These are phyloP conservation scores for Aspergillus transmontanensis DNA, from an alignment of 2,329 filamentous ascomycete genomes.

Conservation along the genomic window DNA sequence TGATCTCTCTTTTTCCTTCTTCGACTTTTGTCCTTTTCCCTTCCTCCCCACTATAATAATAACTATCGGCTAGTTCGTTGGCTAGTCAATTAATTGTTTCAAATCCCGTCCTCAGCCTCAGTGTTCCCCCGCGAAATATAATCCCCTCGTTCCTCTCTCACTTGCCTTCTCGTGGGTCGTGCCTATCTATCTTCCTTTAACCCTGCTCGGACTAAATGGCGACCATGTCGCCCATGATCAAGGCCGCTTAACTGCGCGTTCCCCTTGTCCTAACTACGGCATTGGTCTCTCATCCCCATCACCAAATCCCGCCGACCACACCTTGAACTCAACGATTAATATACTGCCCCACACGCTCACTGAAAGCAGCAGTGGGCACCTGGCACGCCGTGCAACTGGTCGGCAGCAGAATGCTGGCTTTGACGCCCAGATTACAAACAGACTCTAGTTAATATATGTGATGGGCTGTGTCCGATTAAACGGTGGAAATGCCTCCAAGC, in stretches of 20 bases:
- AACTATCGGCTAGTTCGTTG: neutral
- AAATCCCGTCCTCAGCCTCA: neutral
- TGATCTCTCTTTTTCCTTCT: neutral
- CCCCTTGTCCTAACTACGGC: neutral
- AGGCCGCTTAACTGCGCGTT: neutral
- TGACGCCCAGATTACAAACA: constrained; percentile 11
- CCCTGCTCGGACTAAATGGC: neutral
- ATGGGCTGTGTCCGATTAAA: constrained; percentile 13
- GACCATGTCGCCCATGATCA: neutral
- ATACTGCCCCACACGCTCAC: neutral
- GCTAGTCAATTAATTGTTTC: neutral
- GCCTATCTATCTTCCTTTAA: neutral
- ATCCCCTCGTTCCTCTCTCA: neutral
- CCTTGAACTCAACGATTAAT: neutral
- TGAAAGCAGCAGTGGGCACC: neutral
- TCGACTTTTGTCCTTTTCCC: neutral
- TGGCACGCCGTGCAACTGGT: neutral
- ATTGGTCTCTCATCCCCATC: neutral
- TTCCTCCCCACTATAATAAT: neutral
- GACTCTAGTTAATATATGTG: constrained; percentile 17
- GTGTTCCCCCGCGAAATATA: neutral
- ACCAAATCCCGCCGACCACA: neutral
- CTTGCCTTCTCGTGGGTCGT: neutral
- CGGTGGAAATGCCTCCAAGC: constrained; percentile 27
- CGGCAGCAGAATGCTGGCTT: constrained; percentile 26